Conservation (phyloP, 345 rosid genomes). For the Capsella bursapastoris region DNA sequence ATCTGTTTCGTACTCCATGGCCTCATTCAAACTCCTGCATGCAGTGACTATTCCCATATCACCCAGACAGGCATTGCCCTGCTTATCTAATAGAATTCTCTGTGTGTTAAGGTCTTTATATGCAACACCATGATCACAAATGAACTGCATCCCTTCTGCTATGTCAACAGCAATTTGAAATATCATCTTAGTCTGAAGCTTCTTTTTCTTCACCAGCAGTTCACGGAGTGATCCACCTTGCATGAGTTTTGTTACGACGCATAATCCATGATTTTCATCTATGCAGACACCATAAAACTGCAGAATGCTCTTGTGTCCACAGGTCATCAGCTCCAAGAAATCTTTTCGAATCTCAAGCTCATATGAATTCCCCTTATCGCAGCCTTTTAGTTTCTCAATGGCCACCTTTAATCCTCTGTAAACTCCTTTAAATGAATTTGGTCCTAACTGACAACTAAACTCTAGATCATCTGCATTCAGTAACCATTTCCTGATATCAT, state of each 20-base stretch:
- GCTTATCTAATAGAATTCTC: conserved; percentile 78
- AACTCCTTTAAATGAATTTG: conserved; percentile 70
- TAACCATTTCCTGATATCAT: conserved; percentile 81
- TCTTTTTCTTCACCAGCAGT: conserved; percentile 73
- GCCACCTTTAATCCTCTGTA: conserved; percentile 76
- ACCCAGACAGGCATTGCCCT: conserved; percentile 84
- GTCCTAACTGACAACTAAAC: conserved; percentile 71
- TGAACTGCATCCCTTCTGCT: conserved; percentile 83
- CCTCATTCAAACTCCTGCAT: conserved; percentile 83
- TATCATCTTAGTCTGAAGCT: conserved; percentile 78
- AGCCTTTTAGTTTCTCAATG: conserved; percentile 96
- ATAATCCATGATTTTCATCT: conserved; percentile 87
- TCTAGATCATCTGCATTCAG: conserved; percentile 78
- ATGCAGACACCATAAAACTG: conserved; percentile 87
- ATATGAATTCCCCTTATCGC: conserved; percentile 88
- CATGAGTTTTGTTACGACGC: conserved; percentile 87
- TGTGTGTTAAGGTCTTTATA: conserved; percentile 88
- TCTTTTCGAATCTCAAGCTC: conserved; percentile 82
- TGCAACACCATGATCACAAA: conserved; percentile 83
- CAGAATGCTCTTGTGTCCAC: conserved; percentile 82
- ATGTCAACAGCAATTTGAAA: conserved; percentile 74
- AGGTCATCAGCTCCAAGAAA: conserved; percentile 89
- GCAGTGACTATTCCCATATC: conserved; percentile 89
- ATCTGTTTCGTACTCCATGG: conserved; percentile 95
- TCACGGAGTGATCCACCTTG: conserved; percentile 94